Percentiles rank a stretch among this genome's conserved stretches.
phyloP scores from a whole-genome alignment of 2,329 filamentous ascomycete species.

The Fusarium sp. region DNA sequence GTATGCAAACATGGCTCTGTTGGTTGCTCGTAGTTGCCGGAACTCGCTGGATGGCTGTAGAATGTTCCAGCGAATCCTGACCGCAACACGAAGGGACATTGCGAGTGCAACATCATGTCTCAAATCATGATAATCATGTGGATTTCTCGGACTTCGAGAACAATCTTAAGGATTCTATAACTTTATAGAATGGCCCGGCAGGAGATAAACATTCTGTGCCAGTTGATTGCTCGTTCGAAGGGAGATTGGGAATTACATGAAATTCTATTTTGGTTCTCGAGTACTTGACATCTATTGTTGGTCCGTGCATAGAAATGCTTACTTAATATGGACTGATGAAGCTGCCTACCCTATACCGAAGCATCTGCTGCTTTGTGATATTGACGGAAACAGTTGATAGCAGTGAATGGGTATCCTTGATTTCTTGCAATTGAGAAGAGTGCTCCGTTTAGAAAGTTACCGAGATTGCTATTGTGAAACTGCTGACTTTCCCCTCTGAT shows the following conservation, averaged over 20 bases:
- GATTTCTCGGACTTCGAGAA: background rate
- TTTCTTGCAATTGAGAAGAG: too few species aligned
- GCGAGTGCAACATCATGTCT: background rate
- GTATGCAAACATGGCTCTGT: slow-evolving; percentile 1
- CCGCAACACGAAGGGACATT: background rate
- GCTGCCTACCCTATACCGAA: too few species aligned
- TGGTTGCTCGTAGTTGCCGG: slow-evolving; percentile 25
- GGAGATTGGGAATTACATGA: background rate
- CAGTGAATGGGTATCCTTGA: too few species aligned
- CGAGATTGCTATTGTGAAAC: too few species aligned
- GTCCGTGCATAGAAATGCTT: slow-evolving; percentile 1
- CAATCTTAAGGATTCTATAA: background rate
- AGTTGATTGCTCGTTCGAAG: background rate
- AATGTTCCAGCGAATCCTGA: slow-evolving; percentile 33
- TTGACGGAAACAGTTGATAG: too few species aligned
- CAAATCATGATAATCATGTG: background rate
- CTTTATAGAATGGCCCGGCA: too few species aligned
- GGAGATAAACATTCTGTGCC: background rate
- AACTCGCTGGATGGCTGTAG: slow-evolving; percentile 36
- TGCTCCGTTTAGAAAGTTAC: too few species aligned
- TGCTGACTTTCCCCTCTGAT: too few species aligned
- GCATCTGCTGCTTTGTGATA: too few species aligned
- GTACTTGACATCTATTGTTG: background rate
- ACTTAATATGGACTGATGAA: background rate
- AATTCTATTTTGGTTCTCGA: background rate